Conservation (phyloP, 2,329 filamentous ascomycete species). For the Dothistroma septosporum region DNA sequence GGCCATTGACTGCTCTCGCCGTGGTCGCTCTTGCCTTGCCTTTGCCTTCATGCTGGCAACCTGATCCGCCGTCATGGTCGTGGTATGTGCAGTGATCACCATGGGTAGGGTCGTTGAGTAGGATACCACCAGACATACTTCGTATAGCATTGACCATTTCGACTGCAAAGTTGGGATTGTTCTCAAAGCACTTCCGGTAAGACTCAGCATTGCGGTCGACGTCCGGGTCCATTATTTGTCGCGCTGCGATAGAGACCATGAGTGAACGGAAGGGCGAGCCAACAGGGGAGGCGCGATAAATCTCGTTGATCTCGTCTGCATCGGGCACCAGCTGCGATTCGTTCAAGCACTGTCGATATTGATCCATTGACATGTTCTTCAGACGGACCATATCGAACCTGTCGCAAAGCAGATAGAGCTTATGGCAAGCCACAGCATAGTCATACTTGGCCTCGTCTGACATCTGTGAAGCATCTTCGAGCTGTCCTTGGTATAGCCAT, state of each 20-base stretch:
- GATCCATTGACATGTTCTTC: conserved; percentile 53
- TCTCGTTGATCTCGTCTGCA: conserved; percentile 52
- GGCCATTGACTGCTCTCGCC: conserved; percentile 5
- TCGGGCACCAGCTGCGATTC: conserved; percentile 51
- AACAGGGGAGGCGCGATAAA: conserved; percentile 46
- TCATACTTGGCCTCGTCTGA: conserved; percentile 50
- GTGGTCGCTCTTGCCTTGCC: conserved; percentile 14
- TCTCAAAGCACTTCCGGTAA: conserved; percentile 49
- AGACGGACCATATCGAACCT: conserved; percentile 49
- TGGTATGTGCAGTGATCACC: conserved; percentile 48
- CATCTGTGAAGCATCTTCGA: conserved; percentile 48
- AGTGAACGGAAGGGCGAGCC: conserved; percentile 48
- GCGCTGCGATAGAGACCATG: conserved; percentile 52
- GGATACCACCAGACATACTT: conserved; percentile 45
- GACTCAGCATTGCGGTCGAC: conserved; percentile 47
- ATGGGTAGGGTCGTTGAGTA: conserved; percentile 52
- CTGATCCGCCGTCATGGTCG: conserved; percentile 42
- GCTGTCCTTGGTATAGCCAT: conserved; percentile 54
- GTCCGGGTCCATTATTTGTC: conserved; percentile 55
- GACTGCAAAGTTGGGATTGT: conserved; percentile 50
- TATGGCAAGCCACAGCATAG: conserved; percentile 52
- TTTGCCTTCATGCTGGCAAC: conserved; percentile 19
- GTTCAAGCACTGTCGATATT: conserved; percentile 49
- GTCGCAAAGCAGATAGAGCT: conserved; percentile 51
- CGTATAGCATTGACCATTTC: conserved; percentile 53